Evolutionary conservation across 2,329 filamentous ascomycete genomes (phyloP), one percentile per base, ranked within the genome.

Genomic region (Juglanconis oblonga): DNA sequence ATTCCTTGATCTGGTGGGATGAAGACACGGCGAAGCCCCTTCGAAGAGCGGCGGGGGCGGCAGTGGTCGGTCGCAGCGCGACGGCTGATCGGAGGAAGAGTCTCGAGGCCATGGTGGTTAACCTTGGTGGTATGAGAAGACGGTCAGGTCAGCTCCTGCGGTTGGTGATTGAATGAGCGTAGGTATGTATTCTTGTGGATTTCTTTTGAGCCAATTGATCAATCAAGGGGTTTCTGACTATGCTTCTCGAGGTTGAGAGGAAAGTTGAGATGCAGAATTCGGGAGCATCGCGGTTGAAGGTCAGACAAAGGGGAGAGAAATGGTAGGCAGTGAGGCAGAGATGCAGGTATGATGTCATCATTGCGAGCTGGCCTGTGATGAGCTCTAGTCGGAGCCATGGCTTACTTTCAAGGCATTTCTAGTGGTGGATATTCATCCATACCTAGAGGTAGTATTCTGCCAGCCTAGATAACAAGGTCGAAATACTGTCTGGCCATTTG

Each of bases 1-100:
- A 62, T 42, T 64, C 62, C 59, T 64, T 64, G 9, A 64, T 62
- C 33, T 56, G 55, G 52, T 45, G 61, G 31, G 42, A 35, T 47
- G 59, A 55, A 40, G 62, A 56, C 11, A 57, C 49, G 9, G 59
- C 62, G 33, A 64, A 57, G 49, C 55, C 56, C 29, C 62, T 45
- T 35, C 52, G 59, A 3, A 58, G 47, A 10, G 50, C 24, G 42
- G 58, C 50, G 7, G 55, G 35, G 2, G 52, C 44, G 42, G 45
- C 5, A 48, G 55, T 33, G 32, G 40, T 40, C 36, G 59, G 55
- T 45, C 59, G 62, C 52, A 64, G 42, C 13, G 59, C 59, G 32
- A 51, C 38, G 29, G 53, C 50, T 17, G 61, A 57, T 31, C 55
- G 58, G 52, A 47, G 31, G 42, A 58, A 33, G 44, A 63, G 17